A percentile compares a stretch with the other conserved stretches of the same genome.
phyloP scores from a whole-genome alignment of 2,329 filamentous ascomycete genomes.

The Beauveria brongniartii region DNA sequence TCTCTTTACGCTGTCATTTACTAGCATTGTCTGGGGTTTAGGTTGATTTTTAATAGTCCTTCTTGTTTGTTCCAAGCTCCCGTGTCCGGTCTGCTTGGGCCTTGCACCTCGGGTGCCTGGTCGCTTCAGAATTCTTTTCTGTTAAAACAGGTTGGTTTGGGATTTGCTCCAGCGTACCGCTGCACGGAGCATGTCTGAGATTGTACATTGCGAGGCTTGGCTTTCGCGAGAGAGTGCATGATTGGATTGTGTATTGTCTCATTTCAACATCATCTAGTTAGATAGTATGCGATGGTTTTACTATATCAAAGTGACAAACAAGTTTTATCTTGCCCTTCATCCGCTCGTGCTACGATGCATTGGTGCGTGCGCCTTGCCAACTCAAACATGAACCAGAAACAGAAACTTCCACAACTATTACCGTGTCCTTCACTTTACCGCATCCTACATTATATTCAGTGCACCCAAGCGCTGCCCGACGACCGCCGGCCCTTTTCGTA shows the following conservation, averaged over 20 bases:
- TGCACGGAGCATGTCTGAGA: neutral
- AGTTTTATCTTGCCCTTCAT: neutral
- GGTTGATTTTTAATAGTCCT: neutral
- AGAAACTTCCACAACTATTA: neutral
- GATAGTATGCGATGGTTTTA: neutral
- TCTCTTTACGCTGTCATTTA: slow-evolving; percentile 1
- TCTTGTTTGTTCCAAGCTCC: neutral
- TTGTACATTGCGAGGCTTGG: neutral
- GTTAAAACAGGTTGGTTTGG: neutral
- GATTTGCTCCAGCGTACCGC: neutral
- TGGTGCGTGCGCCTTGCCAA: neutral
- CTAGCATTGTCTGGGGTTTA: slow-evolving; percentile 9
- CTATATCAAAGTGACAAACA: neutral
- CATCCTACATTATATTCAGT: slow-evolving; percentile 16
- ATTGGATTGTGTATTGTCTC: neutral
- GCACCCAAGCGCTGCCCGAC: slow-evolving; percentile 35
- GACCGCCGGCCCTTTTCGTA: slow-evolving; percentile 71
- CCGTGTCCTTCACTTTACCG: neutral
- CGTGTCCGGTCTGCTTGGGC: neutral
- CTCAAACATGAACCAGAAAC: neutral
- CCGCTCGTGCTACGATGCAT: neutral
- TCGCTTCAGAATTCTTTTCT: too few species aligned
- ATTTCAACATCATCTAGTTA: neutral
- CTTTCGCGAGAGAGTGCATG: too few species aligned
- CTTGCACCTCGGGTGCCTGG: neutral